Conservation (phyloP, 2,329 filamentous ascomycete genomes). For the Trichoderma sp. region DNA sequence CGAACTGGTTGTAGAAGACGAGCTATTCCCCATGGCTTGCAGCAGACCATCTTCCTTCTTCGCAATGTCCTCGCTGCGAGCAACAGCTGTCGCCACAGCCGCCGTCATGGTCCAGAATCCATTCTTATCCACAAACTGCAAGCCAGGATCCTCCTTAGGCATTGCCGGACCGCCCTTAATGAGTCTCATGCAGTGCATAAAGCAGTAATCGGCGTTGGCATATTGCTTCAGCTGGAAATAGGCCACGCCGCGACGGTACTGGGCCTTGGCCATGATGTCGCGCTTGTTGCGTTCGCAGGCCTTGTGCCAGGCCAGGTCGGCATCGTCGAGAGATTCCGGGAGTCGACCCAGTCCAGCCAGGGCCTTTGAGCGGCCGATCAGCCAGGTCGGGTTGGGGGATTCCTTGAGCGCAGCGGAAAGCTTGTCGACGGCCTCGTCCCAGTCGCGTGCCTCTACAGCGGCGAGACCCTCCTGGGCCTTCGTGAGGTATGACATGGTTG, state of each 20-base stretch:
- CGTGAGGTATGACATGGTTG: slow-evolving; percentile 51
- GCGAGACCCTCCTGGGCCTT: slow-evolving; percentile 60
- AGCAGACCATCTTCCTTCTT: slow-evolving; percentile 17
- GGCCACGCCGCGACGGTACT: slow-evolving; percentile 74
- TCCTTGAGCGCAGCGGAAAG: slow-evolving; percentile 65
- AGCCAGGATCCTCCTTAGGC: slow-evolving; percentile 33
- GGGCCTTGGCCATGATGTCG: slow-evolving; percentile 73
- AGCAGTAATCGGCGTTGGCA: slow-evolving; percentile 71
- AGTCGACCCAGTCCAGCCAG: slow-evolving; percentile 63
- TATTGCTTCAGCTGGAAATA: slow-evolving; percentile 67
- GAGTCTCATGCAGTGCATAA: slow-evolving; percentile 53
- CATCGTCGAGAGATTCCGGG: slow-evolving; percentile 65
- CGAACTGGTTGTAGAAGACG: background rate
- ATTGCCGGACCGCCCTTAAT: slow-evolving; percentile 32
- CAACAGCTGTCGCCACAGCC: slow-evolving; percentile 30
- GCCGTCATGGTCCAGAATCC: slow-evolving; percentile 47
- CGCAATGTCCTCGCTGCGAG: slow-evolving; percentile 33
- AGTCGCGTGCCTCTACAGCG: slow-evolving; percentile 62
- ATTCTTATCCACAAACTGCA: slow-evolving; percentile 37
- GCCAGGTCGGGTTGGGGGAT: slow-evolving; percentile 70
- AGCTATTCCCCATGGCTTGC: background rate
- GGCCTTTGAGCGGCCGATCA: slow-evolving; percentile 76
- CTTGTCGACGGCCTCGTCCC: slow-evolving; percentile 62
- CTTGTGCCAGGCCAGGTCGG: slow-evolving; percentile 60
- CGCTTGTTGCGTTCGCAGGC: slow-evolving; percentile 68